Base-by-base conservation (phyloP, 768 basidiomycete genomes). In the Mycena indigotica region DNA sequence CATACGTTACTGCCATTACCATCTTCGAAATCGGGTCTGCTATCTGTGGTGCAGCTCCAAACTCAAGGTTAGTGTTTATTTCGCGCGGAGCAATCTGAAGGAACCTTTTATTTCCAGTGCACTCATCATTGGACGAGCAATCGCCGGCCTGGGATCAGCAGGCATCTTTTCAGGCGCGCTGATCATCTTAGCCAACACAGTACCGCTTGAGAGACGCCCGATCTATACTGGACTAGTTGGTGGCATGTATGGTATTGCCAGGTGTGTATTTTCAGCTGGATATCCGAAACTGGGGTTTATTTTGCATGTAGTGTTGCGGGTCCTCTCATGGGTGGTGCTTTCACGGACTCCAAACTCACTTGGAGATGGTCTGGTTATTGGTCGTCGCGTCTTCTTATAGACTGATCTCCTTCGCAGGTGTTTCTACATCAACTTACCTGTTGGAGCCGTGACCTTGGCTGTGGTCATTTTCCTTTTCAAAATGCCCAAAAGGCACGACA, bases 1-100 rank as follows among this genome's bases (percentile, higher is more conserved):
- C 55, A 1, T 60, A 39, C 39, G 44, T 60, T 28, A 29, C 44
- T 62, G 69, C 71, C 15, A 60, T 69, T 21, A 3, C 59, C 3
- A 63, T 80, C 51, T 80, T 81, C 63, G 80, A 82, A 57, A 58
- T 80, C 29, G 81, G 82, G 2, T 75, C 73, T 0, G 54, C 75
- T 17, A 63, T 80, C 41, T 80, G 78, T 63, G 81, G 75, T 24
- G 68, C 70, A 3, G 67, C 71, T 24, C 60, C 63, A 1, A 67
- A 23, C 39, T 66, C n/a, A n/a, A n/a, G n/a, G n/a, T n/a, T n/a
- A n/a, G n/a, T n/a, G n/a, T n/a, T n/a, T n/a, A n/a, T n/a, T n/a
- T n/a, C n/a, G n/a, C n/a, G n/a, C n/a, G n/a, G n/a, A n/a, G n/a
- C n/a, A n/a, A n/a, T n/a, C n/a, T n/a, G n/a, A n/a, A n/a, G n/a